Evolutionary conservation across 225 moss, liverwort and hornwort genomes (phyloP).

Genomic region (Marchantia paleacea): DNA sequence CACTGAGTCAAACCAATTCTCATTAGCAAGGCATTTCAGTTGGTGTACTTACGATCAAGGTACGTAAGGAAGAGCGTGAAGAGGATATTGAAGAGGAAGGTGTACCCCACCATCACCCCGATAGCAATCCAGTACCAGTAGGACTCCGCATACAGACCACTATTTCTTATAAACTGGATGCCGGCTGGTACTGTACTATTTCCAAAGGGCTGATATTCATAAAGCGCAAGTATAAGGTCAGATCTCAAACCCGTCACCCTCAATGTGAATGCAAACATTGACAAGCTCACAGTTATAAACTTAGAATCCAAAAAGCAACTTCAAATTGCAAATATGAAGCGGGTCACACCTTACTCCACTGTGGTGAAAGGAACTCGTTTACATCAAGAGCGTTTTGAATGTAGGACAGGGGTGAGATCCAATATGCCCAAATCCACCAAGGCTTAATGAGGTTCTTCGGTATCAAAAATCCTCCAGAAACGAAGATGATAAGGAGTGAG

Average conservation of each 20-base stretch:
- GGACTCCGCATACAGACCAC: not conserved
- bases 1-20: too few species aligned
- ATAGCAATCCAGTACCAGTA: slow-evolving; percentile 50
- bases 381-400: slow-evolving; percentile 72
- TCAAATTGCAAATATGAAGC: not conserved
- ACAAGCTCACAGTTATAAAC: too few species aligned
- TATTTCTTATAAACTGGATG: not conserved
- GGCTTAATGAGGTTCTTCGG: slow-evolving; percentile 46
- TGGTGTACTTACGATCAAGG: slow-evolving; percentile 34
- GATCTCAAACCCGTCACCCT: not conserved
- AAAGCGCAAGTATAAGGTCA: not conserved
- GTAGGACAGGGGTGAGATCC: slow-evolving; percentile 71
- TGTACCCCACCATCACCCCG: slow-evolving; percentile 16
- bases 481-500: slow-evolving; percentile 29
- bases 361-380: slow-evolving; percentile 78
- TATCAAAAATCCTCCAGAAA: slow-evolving; percentile 39
- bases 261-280: not conserved
- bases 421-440: slow-evolving; percentile 95
- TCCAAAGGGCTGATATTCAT: not conserved
- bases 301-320: too few species aligned
- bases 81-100: slow-evolving; percentile 31
- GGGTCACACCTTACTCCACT: slow-evolving; percentile 53
- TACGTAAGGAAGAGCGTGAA: slow-evolving; percentile 31
- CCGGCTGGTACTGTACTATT: slow-evolving; percentile 9
- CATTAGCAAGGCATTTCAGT: too few species aligned